phyloP scores from a whole-genome alignment of 2,329 filamentous ascomycete genomes.

The Chaetomiaceae sp. region DNA sequence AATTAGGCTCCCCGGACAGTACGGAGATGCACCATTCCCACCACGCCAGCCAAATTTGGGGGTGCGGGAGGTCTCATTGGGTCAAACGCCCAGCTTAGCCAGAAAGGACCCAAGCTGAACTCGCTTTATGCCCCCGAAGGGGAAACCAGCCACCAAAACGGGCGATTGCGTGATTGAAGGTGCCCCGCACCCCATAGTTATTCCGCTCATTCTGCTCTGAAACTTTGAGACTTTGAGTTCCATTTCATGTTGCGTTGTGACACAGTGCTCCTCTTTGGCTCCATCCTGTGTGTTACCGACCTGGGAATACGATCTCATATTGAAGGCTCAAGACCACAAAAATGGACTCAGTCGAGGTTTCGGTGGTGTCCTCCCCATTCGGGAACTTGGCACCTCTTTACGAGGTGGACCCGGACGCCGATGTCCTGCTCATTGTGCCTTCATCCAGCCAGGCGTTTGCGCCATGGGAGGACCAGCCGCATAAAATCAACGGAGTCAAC shows the following conservation, averaged over 20 bases:
- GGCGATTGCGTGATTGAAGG: constrained; percentile 22
- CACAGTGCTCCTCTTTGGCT: not conserved
- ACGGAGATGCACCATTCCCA: too few species aligned
- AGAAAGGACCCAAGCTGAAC: not conserved
- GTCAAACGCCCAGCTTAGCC: not conserved
- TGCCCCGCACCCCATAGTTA: constrained; percentile 20
- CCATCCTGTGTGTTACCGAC: too few species aligned
- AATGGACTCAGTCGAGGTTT: constrained; percentile 19
- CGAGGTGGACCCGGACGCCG: constrained; percentile 33
- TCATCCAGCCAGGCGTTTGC: constrained; percentile 21
- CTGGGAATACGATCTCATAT: too few species aligned
- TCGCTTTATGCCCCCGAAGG: not conserved
- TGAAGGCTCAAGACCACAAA: too few species aligned
- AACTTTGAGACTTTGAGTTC: not conserved
- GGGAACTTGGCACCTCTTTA: constrained; percentile 30
- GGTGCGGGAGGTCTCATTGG: constrained; percentile 2
- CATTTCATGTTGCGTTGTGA: too few species aligned
- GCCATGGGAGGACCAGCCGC: constrained; percentile 20
- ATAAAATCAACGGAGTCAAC: too few species aligned
- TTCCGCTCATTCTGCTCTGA: not conserved
- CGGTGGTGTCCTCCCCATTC: constrained; percentile 23
- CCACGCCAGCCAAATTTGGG: not conserved
- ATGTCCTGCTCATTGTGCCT: constrained; percentile 31
- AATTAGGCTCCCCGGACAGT: too few species aligned
- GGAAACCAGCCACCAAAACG: not conserved